phyloP scores from a whole-genome alignment of 1,284 basidiomycete species.

The Boletellus dicymbophilus region DNA sequence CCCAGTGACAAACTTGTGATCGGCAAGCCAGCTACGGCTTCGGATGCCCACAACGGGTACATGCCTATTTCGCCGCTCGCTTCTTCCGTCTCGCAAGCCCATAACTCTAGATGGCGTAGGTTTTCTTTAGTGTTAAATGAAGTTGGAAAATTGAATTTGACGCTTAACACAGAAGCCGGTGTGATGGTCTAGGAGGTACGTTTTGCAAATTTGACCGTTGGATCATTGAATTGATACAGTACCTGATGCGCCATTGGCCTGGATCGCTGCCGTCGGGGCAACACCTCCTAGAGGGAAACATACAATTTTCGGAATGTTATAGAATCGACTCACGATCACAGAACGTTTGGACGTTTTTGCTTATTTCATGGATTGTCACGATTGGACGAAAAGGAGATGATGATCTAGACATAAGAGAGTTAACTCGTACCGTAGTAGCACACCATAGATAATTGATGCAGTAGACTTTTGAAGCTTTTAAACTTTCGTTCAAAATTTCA shows the following conservation, averaged over 20 bases:
- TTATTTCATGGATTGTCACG: too few relatives aligned
- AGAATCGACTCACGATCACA: too few relatives aligned
- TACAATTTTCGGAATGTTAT: too few relatives aligned
- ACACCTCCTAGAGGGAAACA: too few relatives aligned
- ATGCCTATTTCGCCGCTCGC: constrained; percentile 49
- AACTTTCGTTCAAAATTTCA: too few relatives aligned
- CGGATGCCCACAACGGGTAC: constrained; percentile 38
- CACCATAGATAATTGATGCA: too few relatives aligned
- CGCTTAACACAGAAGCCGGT: background rate
- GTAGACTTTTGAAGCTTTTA: too few relatives aligned
- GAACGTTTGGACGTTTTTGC: too few relatives aligned
- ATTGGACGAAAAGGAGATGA: too few relatives aligned
- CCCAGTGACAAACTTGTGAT: background rate
- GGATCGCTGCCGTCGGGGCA: background rate
- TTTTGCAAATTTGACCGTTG: background rate
- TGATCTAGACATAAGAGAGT: too few relatives aligned
- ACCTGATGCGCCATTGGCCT: background rate
- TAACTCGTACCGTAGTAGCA: too few relatives aligned
- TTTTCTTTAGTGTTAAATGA: background rate
- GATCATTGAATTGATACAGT: background rate
- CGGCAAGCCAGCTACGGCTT: background rate
- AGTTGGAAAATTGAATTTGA: background rate
- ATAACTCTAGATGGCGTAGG: constrained; percentile 4
- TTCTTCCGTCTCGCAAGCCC: constrained; percentile 1
- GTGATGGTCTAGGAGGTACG: constrained; percentile 9